phyloP scores from a whole-genome alignment of 2,329 filamentous ascomycete genomes.

The Aschersonia sp. region DNA sequence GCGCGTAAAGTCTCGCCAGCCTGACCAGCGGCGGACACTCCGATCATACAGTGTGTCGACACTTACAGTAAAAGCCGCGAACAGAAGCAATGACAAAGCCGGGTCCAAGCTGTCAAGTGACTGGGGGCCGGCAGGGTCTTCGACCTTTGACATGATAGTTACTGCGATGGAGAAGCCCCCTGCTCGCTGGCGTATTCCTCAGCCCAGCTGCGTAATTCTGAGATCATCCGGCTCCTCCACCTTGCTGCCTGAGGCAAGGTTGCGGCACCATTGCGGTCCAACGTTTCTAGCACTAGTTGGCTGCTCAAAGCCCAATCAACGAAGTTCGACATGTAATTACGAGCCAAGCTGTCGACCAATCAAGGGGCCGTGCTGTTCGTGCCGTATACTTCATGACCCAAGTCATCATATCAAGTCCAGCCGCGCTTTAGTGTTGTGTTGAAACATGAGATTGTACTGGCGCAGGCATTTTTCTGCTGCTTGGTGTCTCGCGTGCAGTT shows the following conservation, averaged over 20 bases:
- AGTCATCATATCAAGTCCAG: not conserved
- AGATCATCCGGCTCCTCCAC: slow-evolving; percentile 4
- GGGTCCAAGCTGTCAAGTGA: not conserved
- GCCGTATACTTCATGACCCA: not conserved
- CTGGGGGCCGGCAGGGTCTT: not conserved
- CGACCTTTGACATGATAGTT: not conserved
- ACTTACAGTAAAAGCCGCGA: not conserved
- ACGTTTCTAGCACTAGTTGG: not conserved
- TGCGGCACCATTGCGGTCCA: slow-evolving; percentile 3
- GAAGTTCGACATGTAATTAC: not conserved
- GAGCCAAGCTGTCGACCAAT: not conserved
- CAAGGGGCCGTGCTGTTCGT: not conserved
- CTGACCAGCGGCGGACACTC: not conserved
- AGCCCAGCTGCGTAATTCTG: slow-evolving; percentile 13
- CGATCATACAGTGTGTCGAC: not conserved
- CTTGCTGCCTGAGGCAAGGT: slow-evolving; percentile 15
- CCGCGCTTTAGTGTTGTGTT: not conserved
- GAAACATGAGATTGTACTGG: too few relatives aligned
- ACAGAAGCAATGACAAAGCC: not conserved
- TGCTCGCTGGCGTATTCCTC: slow-evolving; percentile 10
- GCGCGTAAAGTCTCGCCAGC: not conserved
- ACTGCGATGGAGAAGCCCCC: not conserved
- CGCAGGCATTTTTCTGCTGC: too few relatives aligned
- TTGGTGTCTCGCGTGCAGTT: too few relatives aligned
- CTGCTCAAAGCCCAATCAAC: too few relatives aligned